Base-by-base conservation (phyloP, 163 green algal species). In the Prototheca cutis region DNA sequence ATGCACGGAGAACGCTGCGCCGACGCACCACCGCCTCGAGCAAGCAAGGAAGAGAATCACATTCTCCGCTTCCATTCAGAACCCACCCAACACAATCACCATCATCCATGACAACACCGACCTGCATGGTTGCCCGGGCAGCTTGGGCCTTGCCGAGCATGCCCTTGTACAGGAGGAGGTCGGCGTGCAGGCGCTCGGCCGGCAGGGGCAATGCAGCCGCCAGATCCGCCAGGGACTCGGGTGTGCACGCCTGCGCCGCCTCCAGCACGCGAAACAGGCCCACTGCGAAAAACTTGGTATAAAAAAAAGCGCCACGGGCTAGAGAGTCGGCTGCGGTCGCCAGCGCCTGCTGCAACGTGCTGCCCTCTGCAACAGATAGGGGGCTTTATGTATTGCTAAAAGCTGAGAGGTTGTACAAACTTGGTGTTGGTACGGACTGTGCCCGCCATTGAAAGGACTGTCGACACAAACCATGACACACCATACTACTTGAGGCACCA, bases 91-190 rank as follows among this genome's bases (percentile, higher is more conserved):
- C 0, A 1, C 29, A 25, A 6, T 27, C 24, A 3, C 33, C 8
- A 32, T 31, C 6, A 21, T 27, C 6, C 48, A 1, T 34, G 24
- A 17, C 7, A 32, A 55, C 10, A 5, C 42, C 6, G 17, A 45
- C 48, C 67, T 86, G 82, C 64, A 90, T 81, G 7, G 88, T 70
- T 57, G 91, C 86, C 81, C 90, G 91, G 48, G 85, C 83, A 17
- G 72, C 72, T 17, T 63, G 72, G 45, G 93, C 74, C 77, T 90
- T 94, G 52, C 66, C 79, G 32, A 94, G 72, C 48, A 93, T 62
- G 2, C 72, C 74, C 66, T 90, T 90, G 80, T 94, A 94, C 36
- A 79, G 79, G n/a, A 77, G 72, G 8, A 94, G 72, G 72, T 94
- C 86, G 6, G 76, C 67, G 58, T 83, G 84, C 15, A 94, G 82